Percentiles rank a stretch among this genome's conserved stretches.
phyloP scores from a whole-genome alignment of 1,139 yeast species.

The Pichia cactophila region DNA sequence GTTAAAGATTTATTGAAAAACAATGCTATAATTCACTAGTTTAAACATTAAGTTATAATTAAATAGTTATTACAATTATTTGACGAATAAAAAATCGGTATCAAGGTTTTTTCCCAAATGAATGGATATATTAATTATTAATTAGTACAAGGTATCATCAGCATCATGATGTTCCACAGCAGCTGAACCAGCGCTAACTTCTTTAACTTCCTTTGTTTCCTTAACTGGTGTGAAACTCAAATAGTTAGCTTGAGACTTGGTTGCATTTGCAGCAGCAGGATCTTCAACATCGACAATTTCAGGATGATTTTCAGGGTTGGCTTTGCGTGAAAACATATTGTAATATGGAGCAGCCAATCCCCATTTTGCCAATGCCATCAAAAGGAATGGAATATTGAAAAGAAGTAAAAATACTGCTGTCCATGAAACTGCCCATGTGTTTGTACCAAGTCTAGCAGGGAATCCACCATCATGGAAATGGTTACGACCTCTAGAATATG shows the following conservation, averaged over 20 bases:
- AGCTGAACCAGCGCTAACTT: background rate
- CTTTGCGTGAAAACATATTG: background rate
- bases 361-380: slow-evolving; percentile 1
- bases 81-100: background rate
- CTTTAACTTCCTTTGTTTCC: background rate
- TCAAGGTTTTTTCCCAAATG: background rate
- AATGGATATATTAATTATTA: background rate
- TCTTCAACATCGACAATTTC: background rate
- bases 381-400: slow-evolving; percentile 10
- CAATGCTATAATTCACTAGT: background rate
- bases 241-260: background rate
- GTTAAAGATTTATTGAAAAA: slow-evolving; percentile 67
- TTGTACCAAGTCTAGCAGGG: slow-evolving; percentile 46
- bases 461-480: slow-evolving; percentile 44
- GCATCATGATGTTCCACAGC: slow-evolving; percentile 1
- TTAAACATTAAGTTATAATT: background rate
- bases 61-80: background rate
- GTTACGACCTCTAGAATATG: slow-evolving; percentile 53
- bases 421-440: slow-evolving; percentile 26
- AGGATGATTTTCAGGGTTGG: background rate
- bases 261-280: background rate
- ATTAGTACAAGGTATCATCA: slow-evolving; percentile 1
- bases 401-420: slow-evolving; percentile 16
- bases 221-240: background rate
- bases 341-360: background rate